Evolutionary conservation across 73 alveolate genomes (phyloP), one percentile per base, ranked within the genome.

Genomic region (Uronychia binucleata): DNA sequence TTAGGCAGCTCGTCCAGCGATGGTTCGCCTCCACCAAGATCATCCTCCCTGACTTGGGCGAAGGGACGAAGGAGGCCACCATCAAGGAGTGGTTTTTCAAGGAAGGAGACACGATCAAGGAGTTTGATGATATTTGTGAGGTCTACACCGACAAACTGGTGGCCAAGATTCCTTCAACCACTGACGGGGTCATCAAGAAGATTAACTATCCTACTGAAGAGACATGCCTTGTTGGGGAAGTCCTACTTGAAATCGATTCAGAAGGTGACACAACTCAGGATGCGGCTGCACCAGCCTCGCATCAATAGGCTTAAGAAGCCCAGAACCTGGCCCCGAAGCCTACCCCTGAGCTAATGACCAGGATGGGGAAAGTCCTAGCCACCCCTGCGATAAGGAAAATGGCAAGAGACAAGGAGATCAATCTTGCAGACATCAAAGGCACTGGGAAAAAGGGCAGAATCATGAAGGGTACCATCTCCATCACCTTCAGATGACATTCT

Each of bases 361-460:
- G 1, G 33, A 59, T 33, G 11, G 35, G 79, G 28, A 86, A 90
- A 80, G 91, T 88, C 11, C 91, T 94, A 33, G 94, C 99, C 8
- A 94, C 98, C n/a, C 99, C 98, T 29, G 94, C 97, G 26, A 94
- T 93, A n/a, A 77, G 99, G 60, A 34, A 84, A 33, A 57, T 88
- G 0, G 99, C 99, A 1, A 92, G 91, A 59, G 59, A 84, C 83
- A 86, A 94, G 46, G 93, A 93, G 34, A 60, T 96, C 14, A 94
- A 94, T 86, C 58, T 96, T 30, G 58, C 74, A 19, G 75, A 81
- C 58, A 78, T 96, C 31, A 31, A 75, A 59, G 97, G 97, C 29
- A 83, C 94, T 79, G 99, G 99, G 11, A 74, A 79, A 67, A 94
- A 91, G 79, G 99, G 98, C 29, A 82, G 99, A 81, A 86, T 96